Percentiles rank a stretch among this genome's conserved stretches.
Evolutionary conservation across 768 basidiomycete species (phyloP).

Genomic region (Hydnum rufescens): DNA sequence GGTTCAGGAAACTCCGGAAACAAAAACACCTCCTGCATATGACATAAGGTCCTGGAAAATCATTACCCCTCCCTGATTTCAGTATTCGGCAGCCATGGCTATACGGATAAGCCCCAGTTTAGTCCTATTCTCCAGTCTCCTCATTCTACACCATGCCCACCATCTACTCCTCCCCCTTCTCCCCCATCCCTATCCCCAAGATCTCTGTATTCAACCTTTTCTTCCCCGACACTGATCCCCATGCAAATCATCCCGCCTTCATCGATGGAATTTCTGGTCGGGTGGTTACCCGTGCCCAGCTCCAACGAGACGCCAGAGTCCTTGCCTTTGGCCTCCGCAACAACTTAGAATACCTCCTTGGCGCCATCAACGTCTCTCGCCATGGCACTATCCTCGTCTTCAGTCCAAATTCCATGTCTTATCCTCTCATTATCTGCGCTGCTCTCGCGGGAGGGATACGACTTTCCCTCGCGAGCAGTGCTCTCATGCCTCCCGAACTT

Average conservation of each 20-base stretch:
- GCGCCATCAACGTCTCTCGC: not conserved
- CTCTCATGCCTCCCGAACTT: slow-evolving; percentile 18
- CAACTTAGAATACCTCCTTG: not conserved
- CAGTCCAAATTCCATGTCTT: slow-evolving; percentile 16
- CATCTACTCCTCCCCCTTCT: not conserved
- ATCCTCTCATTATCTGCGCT: slow-evolving; percentile 9
- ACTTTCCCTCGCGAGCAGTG: slow-evolving; percentile 15
- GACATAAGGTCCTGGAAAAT: too few relatives aligned
- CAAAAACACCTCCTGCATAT: too few relatives aligned
- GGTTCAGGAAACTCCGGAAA: too few relatives aligned
- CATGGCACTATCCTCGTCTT: not conserved
- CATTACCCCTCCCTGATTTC: too few relatives aligned
- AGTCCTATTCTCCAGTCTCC: too few relatives aligned
- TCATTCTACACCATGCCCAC: too few relatives aligned
- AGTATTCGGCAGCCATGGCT: too few relatives aligned
- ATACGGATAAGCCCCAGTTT: too few relatives aligned
- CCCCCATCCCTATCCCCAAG: not conserved
- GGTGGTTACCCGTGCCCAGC: not conserved
- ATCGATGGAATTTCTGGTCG: not conserved
- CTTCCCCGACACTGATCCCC: not conserved
- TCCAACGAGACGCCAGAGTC: not conserved
- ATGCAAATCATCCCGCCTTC: not conserved
- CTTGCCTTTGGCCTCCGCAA: not conserved
- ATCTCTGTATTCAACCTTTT: not conserved
- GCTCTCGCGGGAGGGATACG: slow-evolving; percentile 15